Percentiles rank a stretch among this genome's conserved stretches.
phyloP scores from a whole-genome alignment of 768 basidiomycete genomes.

The Dioszegia crocea region DNA sequence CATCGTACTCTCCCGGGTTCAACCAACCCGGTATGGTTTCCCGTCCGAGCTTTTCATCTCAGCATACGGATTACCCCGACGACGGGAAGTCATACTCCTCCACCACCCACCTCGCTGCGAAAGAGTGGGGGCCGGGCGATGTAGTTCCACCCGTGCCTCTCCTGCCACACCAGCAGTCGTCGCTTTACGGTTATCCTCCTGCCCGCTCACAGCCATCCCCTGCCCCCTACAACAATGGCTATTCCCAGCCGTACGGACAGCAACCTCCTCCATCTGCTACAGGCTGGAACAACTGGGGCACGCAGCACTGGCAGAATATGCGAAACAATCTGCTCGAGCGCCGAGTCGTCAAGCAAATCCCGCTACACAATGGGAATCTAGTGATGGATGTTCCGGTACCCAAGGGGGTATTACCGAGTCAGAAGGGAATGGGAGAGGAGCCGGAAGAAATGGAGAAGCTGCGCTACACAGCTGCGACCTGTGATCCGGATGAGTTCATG shows the following conservation, averaged over 20 bases:
- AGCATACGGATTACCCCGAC: slow-evolving; percentile 28
- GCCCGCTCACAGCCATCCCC: slow-evolving; percentile 11
- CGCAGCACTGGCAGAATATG: slow-evolving; percentile 39
- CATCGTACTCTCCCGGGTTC: slow-evolving; percentile 13
- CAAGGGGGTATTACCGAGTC: slow-evolving; percentile 63
- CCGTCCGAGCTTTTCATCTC: slow-evolving; percentile 6
- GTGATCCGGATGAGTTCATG: slow-evolving; percentile 52
- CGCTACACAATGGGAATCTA: slow-evolving; percentile 74
- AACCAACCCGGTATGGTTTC: slow-evolving; percentile 13
- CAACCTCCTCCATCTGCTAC: slow-evolving; percentile 4
- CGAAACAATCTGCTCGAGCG: slow-evolving; percentile 37
- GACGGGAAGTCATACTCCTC: slow-evolving; percentile 36
- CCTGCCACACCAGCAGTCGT: background rate
- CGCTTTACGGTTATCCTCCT: slow-evolving; percentile 22
- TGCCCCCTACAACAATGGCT: slow-evolving; percentile 2
- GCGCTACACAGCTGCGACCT: slow-evolving; percentile 43
- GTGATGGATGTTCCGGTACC: slow-evolving; percentile 80
- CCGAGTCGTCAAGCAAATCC: slow-evolving; percentile 57
- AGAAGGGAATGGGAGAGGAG: slow-evolving; percentile 26
- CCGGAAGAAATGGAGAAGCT: slow-evolving; percentile 46
- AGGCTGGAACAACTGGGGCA: slow-evolving; percentile 17
- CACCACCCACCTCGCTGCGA: slow-evolving; percentile 35
- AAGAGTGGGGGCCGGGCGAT: slow-evolving; percentile 37
- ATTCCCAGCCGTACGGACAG: background rate
- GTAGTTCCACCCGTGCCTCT: slow-evolving; percentile 24